Percentiles rank a stretch among this genome's conserved stretches.
Evolutionary conservation across 2,329 filamentous ascomycete species (phyloP).

Genomic region (Magnaporthiopsis incrustans): DNA sequence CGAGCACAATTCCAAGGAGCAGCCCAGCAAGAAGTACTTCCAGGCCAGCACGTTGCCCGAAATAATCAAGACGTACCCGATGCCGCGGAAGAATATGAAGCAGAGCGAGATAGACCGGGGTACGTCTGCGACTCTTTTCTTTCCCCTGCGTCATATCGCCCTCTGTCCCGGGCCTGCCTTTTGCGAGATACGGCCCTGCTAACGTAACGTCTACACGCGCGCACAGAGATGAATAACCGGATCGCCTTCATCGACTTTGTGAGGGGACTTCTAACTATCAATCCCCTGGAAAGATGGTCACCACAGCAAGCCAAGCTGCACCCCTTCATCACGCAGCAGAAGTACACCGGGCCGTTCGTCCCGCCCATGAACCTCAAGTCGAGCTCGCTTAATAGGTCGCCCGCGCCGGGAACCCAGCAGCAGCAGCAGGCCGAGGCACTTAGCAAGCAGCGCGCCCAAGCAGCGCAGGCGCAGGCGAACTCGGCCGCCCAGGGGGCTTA

Average conservation of each 20-base stretch:
- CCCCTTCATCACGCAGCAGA: constrained; percentile 97
- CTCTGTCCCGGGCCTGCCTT: neutral
- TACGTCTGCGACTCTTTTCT: constrained; percentile 33
- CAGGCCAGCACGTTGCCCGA: constrained; percentile 88
- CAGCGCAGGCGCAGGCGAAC: constrained; percentile 63
- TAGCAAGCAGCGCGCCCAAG: constrained; percentile 81
- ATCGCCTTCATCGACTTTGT: constrained; percentile 98
- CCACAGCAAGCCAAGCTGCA: constrained; percentile 96
- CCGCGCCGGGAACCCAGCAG: constrained; percentile 87
- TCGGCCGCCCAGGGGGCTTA: constrained; percentile 62
- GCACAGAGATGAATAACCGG: constrained; percentile 92
- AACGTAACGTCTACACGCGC: neutral
- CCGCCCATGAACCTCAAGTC: constrained; percentile 95
- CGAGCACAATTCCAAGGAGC: constrained; percentile 93
- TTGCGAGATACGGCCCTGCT: neutral
- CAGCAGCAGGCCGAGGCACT: constrained; percentile 91
- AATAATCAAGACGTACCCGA: constrained; percentile 95
- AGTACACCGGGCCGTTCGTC: constrained; percentile 92
- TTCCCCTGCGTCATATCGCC: neutral
- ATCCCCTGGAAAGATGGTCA: constrained; percentile 93
- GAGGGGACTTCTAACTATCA: constrained; percentile 84
- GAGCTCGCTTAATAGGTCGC: constrained; percentile 74
- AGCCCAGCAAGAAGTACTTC: constrained; percentile 99
- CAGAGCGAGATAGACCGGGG: constrained; percentile 92
- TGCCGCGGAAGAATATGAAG: constrained; percentile 99